Evolutionary conservation across 495 filamentous ascomycete genomes (phyloP), one percentile per base, ranked within the genome.

Genomic region (Cercophora newfieldiana): DNA sequence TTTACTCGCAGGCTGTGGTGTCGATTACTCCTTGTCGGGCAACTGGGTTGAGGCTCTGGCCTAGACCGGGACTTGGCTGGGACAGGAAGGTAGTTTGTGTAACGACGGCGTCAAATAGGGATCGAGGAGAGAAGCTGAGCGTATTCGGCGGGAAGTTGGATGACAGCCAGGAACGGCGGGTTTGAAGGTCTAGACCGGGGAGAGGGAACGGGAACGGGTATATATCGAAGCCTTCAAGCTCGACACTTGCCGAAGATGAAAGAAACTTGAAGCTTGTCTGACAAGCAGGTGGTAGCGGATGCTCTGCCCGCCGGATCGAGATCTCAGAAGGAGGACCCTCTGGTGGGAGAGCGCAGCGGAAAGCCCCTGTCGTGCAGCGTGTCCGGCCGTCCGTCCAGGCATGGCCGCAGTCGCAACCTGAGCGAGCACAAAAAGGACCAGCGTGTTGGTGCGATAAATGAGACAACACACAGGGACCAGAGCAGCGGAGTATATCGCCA

Each of bases 21-120:
- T 25, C 26, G 30, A 14, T 59, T 44, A 21, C 37, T 44, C 30
- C 31, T 28, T 63, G 61, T 37, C 24, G 19, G 48, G 44, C 21
- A 19, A 33, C 47, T 56, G 57, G 21, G 47, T 28, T 55, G 28
- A 63, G 49, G 49, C 48, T 33, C 60, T 47, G 8, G 24, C 19
- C 28, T 31, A 29, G 51, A 33, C 61, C 37, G 53, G 37, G 51
- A 44, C 51, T 59, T 57, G 60, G 21, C 28, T 33, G 59, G 50
- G 26, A 66, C 33, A 50, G 49, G 31, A 29, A 26, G 25, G 14
- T 50, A 24, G 68, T 18, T 64, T 47, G 65, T 67, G 68, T 69
- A 58, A 67, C 61, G 49, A 51, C 16, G 56, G 48, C 51, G 55
- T 59, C 37, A 44, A 44, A 44, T 24, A 56, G 48, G 26, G 24